These are phyloP conservation scores for Cytospora schulzeri DNA, from an alignment of 2,329 filamentous ascomycete genomes.

Conservation along the genomic window DNA sequence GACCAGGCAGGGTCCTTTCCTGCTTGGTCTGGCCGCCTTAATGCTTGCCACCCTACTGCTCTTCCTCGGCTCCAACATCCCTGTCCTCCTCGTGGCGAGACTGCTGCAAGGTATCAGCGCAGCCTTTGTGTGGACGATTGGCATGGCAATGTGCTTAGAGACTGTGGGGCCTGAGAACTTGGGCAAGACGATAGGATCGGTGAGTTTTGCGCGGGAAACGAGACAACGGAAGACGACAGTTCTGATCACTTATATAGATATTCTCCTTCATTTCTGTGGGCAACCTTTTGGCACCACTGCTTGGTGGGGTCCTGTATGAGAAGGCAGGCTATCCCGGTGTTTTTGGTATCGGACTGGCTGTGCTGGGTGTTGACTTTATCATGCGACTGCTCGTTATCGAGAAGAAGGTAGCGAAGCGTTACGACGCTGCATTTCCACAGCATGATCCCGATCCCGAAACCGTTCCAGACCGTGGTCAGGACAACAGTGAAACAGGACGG, in stretches of 20 bases:
- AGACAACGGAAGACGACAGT: background rate
- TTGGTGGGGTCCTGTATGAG: conserved; percentile 63
- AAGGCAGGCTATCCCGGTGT: conserved; percentile 60
- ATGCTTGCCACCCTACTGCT: conserved; percentile 57
- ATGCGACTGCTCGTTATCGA: conserved; percentile 65
- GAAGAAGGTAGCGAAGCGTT: conserved; percentile 57
- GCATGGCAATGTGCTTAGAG: conserved; percentile 60
- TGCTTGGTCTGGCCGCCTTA: conserved; percentile 55
- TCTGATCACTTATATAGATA: conserved; percentile 39
- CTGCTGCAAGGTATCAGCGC: conserved; percentile 59
- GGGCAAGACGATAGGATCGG: conserved; percentile 62
- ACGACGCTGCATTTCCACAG: conserved; percentile 30
- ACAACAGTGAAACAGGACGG: background rate
- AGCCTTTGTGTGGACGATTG: conserved; percentile 62
- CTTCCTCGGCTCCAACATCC: conserved; percentile 50
- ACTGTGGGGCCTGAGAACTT: conserved; percentile 57
- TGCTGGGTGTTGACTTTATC: conserved; percentile 60
- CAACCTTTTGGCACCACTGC: conserved; percentile 56
- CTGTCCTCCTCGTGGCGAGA: conserved; percentile 53
- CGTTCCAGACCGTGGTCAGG: conserved; percentile 22
- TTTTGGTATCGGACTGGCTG: conserved; percentile 56
- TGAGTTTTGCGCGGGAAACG: conserved; percentile 33
- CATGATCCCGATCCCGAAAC: conserved; percentile 10
- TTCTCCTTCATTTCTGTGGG: conserved; percentile 63
- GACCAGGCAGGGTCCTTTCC: conserved; percentile 59